Base-by-base conservation (phyloP, 352 stramenopile species). In the Globisporangium mamillatum region DNA sequence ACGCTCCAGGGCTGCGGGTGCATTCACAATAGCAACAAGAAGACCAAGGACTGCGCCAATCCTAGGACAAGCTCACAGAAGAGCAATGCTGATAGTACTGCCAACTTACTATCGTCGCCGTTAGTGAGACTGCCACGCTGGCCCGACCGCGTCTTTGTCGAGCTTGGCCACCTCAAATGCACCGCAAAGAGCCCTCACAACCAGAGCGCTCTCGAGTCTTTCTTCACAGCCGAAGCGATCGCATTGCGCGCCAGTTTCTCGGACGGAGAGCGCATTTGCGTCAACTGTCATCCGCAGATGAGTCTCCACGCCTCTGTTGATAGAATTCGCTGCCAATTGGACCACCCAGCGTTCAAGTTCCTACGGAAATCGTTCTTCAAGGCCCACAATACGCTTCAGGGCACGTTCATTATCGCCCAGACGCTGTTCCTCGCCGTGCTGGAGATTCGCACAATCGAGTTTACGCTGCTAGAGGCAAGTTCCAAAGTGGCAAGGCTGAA, bases 1-100 rank as follows among this genome's bases (percentile, higher is more conserved):
- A 79, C 77, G 41, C 73, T 91, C 22, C 75, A 84, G 58, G 78
- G 82, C 64, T 91, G 83, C 50, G 76, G 71, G 2, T 91, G 83
- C 41, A 66, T 81, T 53, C 61, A 73, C 32, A 60, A 63, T 14
- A n/a, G 59, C 18, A 36, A 50, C 16, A 72, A n/a, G 1, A 5
- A 20, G 24, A 54, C 8, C 14, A 56, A 25, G 20, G 20, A 29
- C 6, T 5, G 1, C 4, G 4, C 22, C 1, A 20, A 48, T 20
- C n/a, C 58, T 3, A 46, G 34, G n/a, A 25, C 53, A 18, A 32
- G 6, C 22, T 56, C 63, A 10, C 2, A 24, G 22, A 24, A 36
- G 9, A n/a, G 18, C 56, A 48, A 4, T 4, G 20, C 18, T 27
- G 22, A 16, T 14, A n/a, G 7, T 29, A 25, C 14, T 18, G 8